Evolutionary conservation across 2,329 filamentous ascomycete species (phyloP), one percentile per base, ranked within the genome.

Genomic region (Kalaharituber pfeilii): DNA sequence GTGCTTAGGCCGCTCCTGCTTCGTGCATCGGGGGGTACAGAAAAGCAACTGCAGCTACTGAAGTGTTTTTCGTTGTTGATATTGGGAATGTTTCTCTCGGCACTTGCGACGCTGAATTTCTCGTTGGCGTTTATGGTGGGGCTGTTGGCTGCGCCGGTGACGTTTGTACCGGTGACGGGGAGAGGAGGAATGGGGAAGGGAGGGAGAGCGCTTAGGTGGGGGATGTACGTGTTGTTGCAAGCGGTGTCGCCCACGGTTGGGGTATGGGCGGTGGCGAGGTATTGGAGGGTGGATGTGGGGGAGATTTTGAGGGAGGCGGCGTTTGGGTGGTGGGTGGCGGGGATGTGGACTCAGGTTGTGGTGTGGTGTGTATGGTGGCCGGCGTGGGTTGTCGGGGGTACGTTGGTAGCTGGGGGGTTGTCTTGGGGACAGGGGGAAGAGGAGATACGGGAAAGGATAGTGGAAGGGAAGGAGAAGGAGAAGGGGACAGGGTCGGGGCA

Each of bases 311-410:
- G 74, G 26, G 75, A 83, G 66, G 84, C 86, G 1, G 85, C 84
- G 4, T 87, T 91, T 66, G 87, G 84, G 0, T 94, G 87, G 87
- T 77, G 86, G 64, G 80, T 94, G 11, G 87, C 82, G 78, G 86
- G 86, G 1, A 79, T 91, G 75, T 93, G 87, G 72, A 93, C 87
- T 1, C 82, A 85, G 56, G 79, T 94, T 18, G 79, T 93, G 9
- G 76, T 94, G n/a, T 94, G 87, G 85, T 84, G 86, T 66, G 80
- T 94, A 44, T 95, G 88, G 88, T 91, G 86, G 83, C 88, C 88
- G 0, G 86, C 86, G 6, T 95, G 88, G 88, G 67, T 91, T 33
- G 76, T 80, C 5, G 84, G 53, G 18, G 56, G 59, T 36, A 54
- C 62, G 3, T 24, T 22, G 15, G 15, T 47, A 20, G 42, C n/a